phyloP scores from a whole-genome alignment of 83 land plant species.

The Picea abies region DNA sequence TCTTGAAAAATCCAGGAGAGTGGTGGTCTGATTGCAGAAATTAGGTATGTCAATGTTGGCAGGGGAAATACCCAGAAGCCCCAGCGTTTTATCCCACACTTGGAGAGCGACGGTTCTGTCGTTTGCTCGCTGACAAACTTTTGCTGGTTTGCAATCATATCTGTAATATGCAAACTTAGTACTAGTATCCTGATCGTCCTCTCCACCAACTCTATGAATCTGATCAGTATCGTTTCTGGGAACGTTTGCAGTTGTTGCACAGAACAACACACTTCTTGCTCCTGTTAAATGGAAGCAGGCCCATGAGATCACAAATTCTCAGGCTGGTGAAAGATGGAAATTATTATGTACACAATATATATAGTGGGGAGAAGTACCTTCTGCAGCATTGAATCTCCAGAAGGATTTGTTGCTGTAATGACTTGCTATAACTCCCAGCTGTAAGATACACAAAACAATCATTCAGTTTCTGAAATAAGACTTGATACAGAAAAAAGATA shows the following conservation, averaged over 20 bases:
- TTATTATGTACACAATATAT: no score
- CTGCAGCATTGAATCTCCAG: neutral
- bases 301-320: no score
- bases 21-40: no score
- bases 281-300: neutral
- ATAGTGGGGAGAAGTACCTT: neutral
- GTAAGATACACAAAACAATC: neutral
- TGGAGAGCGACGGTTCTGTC: neutral
- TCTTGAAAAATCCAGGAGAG: no score
- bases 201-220: no score
- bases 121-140: neutral
- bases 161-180: neutral
- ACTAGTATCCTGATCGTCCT: neutral
- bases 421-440: neutral
- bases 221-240: no score
- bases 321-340: no score
- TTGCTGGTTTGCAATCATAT: slow-evolving; percentile 8
- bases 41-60: no score
- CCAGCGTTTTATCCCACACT: slow-evolving; percentile 1
- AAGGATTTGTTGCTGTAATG: neutral
- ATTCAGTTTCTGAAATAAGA: no score
- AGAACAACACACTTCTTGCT: slow-evolving; percentile 5
- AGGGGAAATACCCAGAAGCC: neutral
- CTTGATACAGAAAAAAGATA: no score
- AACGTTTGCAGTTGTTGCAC: neutral